Percentiles rank a stretch among this genome's conserved stretches.
Evolutionary conservation across 257 asterid genomes (phyloP).

Genomic region (Penstemon davidsonii): DNA sequence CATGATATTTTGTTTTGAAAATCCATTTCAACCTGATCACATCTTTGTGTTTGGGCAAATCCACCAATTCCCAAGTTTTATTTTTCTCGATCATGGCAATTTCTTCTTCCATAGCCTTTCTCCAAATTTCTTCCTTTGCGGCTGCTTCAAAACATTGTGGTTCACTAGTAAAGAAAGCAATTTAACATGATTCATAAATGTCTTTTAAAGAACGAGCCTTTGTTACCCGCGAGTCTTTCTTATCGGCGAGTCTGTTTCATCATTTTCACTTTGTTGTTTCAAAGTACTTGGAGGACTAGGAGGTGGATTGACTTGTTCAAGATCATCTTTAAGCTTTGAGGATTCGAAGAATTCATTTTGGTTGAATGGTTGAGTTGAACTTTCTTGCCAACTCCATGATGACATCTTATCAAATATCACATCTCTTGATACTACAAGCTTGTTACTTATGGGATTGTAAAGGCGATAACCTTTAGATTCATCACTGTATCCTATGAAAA

Average conservation of each 20-base stretch:
- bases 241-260: neutral
- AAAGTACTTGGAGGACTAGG: neutral
- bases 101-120: constrained; percentile 21
- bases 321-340: neutral
- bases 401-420: constrained; percentile 23
- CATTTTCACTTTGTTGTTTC: neutral
- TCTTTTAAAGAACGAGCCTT: neutral
- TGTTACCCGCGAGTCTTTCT: neutral
- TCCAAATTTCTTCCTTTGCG: constrained; percentile 1
- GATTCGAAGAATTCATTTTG: neutral
- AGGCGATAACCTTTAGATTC: constrained; percentile 26
- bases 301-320: neutral
- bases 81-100: neutral
- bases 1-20: constrained; percentile 4
- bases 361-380: neutral
- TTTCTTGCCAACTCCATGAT: constrained; percentile 15
- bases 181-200: neutral
- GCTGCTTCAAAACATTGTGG: constrained; percentile 14
- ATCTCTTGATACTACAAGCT: constrained; percentile 22
- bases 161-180: neutral
- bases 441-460: neutral
- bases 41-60: neutral
- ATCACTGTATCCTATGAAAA: constrained; percentile 24
- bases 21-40: constrained; percentile 13
- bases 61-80: constrained; percentile 17